A percentile compares a stretch with the other conserved stretches of the same genome.
These are phyloP conservation scores for Aspergillus biplanus DNA, from an alignment of 495 filamentous ascomycete genomes.

Conservation along the genomic window DNA sequence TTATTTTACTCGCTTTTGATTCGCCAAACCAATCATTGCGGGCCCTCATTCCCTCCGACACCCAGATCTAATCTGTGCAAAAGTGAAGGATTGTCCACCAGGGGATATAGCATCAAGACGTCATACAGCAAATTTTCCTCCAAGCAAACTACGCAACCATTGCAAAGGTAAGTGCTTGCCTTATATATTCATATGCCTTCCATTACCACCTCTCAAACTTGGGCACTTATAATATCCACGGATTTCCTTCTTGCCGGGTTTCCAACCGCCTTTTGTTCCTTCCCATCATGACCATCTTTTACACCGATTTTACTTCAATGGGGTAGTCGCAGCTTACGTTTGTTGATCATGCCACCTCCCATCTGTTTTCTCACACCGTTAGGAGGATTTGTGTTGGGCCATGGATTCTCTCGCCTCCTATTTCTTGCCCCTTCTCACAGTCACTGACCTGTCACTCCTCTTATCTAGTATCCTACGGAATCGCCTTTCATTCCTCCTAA, in stretches of 20 bases:
- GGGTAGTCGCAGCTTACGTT: conserved; percentile 26
- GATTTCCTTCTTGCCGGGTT: conserved; percentile 23
- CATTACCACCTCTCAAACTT: not conserved
- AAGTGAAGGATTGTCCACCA: conserved; percentile 17
- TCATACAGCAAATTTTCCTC: conserved; percentile 12
- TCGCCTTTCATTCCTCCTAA: conserved; percentile 29
- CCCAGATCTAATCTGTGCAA: conserved; percentile 18
- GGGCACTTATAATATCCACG: not conserved
- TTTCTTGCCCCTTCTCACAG: conserved; percentile 20
- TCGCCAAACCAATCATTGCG: conserved; percentile 17
- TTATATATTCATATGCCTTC: conserved; percentile 2
- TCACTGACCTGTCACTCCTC: conserved; percentile 37
- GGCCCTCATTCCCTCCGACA: conserved; percentile 8
- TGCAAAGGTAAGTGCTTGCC: conserved; percentile 12
- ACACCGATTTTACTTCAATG: conserved; percentile 33
- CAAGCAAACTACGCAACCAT: conserved; percentile 5
- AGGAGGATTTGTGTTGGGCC: conserved; percentile 38
- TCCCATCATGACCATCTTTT: conserved; percentile 28
- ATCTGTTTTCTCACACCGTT: conserved; percentile 31
- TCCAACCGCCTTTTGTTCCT: conserved; percentile 28
- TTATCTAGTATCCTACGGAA: conserved; percentile 35
- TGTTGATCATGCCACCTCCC: conserved; percentile 23
- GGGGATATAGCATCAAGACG: conserved; percentile 10
- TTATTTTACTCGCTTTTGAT: conserved; percentile 8
- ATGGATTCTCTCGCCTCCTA: conserved; percentile 20